phyloP scores from a whole-genome alignment of 2,329 filamentous ascomycete species.

The Cordyceps cicadae region DNA sequence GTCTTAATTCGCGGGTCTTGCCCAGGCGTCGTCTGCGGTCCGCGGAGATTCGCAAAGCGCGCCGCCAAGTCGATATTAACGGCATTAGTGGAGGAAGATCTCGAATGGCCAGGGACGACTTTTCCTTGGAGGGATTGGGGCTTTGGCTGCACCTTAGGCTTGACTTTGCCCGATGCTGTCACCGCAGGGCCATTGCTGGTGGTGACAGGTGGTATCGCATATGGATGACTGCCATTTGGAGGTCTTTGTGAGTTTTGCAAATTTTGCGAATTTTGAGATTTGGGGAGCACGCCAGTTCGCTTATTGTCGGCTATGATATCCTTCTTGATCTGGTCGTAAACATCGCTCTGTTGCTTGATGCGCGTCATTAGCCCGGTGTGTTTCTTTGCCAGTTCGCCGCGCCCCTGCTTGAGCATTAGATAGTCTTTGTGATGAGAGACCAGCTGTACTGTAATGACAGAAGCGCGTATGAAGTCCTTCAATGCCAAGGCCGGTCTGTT shows the following conservation, averaged over 20 bases:
- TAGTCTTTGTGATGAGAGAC: constrained; percentile 73
- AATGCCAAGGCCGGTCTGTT: constrained; percentile 66
- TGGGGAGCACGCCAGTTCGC: constrained; percentile 49
- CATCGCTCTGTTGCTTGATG: constrained; percentile 37
- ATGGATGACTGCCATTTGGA: constrained; percentile 11
- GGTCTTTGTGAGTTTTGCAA: neutral
- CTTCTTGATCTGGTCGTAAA: constrained; percentile 50
- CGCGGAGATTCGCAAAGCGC: constrained; percentile 50
- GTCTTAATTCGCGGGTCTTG: constrained; percentile 48
- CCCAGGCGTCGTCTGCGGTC: constrained; percentile 29
- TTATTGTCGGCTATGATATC: constrained; percentile 56
- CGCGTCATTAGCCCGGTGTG: constrained; percentile 44
- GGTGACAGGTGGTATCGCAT: constrained; percentile 7
- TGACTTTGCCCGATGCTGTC: constrained; percentile 26
- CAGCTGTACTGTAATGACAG: constrained; percentile 65
- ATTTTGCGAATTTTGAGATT: constrained; percentile 3
- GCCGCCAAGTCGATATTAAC: constrained; percentile 42
- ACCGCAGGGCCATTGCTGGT: constrained; percentile 1
- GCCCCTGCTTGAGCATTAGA: constrained; percentile 51
- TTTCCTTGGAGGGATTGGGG: constrained; percentile 59
- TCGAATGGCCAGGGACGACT: constrained; percentile 29
- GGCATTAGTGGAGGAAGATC: constrained; percentile 21
- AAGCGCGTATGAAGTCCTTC: constrained; percentile 75
- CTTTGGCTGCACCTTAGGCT: constrained; percentile 54
- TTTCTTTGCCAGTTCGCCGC: constrained; percentile 36